Evolutionary conservation across 75 land plant species (phyloP), one percentile per base, ranked within the genome.

Genomic region (Pinus tabuliformis): DNA sequence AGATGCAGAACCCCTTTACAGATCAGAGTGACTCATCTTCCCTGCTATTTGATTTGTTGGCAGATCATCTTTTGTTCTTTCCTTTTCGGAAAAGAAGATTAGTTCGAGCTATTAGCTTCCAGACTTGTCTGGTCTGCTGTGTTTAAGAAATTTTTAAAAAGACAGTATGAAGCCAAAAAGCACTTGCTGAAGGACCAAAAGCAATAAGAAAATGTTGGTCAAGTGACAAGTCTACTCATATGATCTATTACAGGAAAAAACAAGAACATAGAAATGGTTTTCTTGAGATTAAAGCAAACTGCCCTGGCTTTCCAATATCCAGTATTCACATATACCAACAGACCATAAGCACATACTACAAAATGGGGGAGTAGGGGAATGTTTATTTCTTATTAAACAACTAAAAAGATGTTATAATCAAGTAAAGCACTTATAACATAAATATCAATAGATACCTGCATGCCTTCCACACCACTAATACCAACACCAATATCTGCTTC

Each of bases 401-500:
- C 7, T 68, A 42, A 42, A 42, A 68, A 68, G 13, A 68, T 18
- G 49, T 5, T 49, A 49, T 49, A 49, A 49, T 37, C 52, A 42
- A 3, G 54, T 49, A 7, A 42, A 4, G 22, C 20, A 68, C 72
- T 42, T 52, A 68, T 68, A 11, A 68, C 36, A 20, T 22, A 68
- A n/a, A 42, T 68, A 68, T 42, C 52, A 36, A 39, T 30, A 12
- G 14, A 16, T 36, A 90, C 95, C 90, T 93, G 96, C 96, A 93
- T 91, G 60, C 96, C 96, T 81, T 93, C 96, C 57, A 89, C 84
- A 1, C 96, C 96, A 72, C 96, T 93, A 56, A 93, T 93, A 54
- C 96, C 96, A 78, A 93, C 86, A 65, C 96, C 96, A 64, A 93
- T 87, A 75, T 93, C 91, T 60, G 96, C 96, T 70, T 86, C 94